Evolutionary conservation across 1,139 yeast species (phyloP).

Genomic region (Martiniozyma asiatica): DNA sequence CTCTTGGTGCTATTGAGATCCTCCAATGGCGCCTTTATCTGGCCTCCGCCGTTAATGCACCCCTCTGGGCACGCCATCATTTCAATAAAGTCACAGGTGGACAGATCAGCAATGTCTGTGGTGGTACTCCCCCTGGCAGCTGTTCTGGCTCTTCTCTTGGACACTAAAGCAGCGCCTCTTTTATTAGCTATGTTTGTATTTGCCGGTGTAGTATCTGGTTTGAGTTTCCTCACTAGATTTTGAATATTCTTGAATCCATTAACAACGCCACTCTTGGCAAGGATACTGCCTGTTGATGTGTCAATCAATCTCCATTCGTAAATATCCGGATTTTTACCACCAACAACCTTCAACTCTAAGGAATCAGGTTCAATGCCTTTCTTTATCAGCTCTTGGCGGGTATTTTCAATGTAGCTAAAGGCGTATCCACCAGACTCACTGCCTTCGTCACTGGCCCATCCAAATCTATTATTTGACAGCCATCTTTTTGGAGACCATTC

Average conservation of each 20-base stretch:
- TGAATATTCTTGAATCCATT: conserved; percentile 94
- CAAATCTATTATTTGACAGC: conserved; percentile 41
- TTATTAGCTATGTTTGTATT: no score
- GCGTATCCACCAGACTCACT: conserved; percentile 90
- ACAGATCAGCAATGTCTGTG: conserved; percentile 35
- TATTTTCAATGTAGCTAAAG: conserved; percentile 43
- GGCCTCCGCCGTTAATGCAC: conserved; percentile 96
- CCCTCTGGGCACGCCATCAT: conserved; percentile 99
- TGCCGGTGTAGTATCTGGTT: conserved; percentile 21
- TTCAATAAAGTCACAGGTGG: conserved; percentile 72
- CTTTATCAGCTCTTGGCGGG: no score
- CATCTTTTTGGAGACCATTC: conserved; percentile 38
- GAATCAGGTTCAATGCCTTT: conserved; percentile 2
- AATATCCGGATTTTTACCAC: conserved; percentile 70
- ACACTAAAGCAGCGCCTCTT: conserved; percentile 15
- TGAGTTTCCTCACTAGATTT: conserved; percentile 75
- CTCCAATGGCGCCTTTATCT: conserved; percentile 41
- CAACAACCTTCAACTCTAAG: conserved; percentile 22
- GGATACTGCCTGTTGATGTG: conserved; percentile 22
- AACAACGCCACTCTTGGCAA: conserved; percentile 65
- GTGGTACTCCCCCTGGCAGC: conserved; percentile 6
- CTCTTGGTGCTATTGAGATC: no score
- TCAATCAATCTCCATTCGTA: conserved; percentile 53
- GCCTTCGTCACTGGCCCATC: conserved; percentile 67
- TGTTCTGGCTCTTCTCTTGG: conserved; percentile 22